Conservation (phyloP, 1,284 basidiomycete genomes). For the Pholiota adiposa region DNA sequence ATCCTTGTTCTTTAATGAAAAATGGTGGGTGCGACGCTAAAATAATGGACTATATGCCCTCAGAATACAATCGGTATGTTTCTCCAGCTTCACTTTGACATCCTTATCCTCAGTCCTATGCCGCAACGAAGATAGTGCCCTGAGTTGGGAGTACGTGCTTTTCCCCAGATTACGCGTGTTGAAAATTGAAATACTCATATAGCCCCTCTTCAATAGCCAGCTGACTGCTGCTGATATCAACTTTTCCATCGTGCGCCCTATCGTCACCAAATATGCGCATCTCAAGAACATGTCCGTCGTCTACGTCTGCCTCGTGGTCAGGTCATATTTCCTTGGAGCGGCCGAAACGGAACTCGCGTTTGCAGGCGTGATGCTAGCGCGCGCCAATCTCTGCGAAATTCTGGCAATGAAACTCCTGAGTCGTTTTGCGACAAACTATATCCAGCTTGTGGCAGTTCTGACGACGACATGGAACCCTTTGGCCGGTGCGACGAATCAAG, state of each 20-base stretch:
- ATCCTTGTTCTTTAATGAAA: conserved; percentile 28
- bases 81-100: conserved; percentile 12
- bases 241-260: conserved; percentile 80
- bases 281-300: conserved; percentile 74
- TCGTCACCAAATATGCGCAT: conserved; percentile 79
- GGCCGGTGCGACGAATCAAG: conserved; percentile 72
- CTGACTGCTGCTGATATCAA: conserved; percentile 84
- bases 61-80: conserved; percentile 59
- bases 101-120: conserved; percentile 9
- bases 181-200: conserved; percentile 1
- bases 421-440: conserved; percentile 71
- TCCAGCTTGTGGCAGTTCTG: conserved; percentile 75
- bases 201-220: conserved; percentile 48
- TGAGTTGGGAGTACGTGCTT: conserved; percentile 80
- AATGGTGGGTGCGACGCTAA: conserved; percentile 13
- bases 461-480: conserved; percentile 83
- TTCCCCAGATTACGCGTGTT: not conserved
- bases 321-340: conserved; percentile 46
- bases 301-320: conserved; percentile 72
- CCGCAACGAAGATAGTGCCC: conserved; percentile 62
- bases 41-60: conserved; percentile 17
- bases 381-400: conserved; percentile 78
- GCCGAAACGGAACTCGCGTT: conserved; percentile 74
- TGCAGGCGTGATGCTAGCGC: conserved; percentile 64
- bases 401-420: conserved; percentile 85